Conservation (phyloP, 2,329 filamentous ascomycete species). For the Colletotrichum tropicale region DNA sequence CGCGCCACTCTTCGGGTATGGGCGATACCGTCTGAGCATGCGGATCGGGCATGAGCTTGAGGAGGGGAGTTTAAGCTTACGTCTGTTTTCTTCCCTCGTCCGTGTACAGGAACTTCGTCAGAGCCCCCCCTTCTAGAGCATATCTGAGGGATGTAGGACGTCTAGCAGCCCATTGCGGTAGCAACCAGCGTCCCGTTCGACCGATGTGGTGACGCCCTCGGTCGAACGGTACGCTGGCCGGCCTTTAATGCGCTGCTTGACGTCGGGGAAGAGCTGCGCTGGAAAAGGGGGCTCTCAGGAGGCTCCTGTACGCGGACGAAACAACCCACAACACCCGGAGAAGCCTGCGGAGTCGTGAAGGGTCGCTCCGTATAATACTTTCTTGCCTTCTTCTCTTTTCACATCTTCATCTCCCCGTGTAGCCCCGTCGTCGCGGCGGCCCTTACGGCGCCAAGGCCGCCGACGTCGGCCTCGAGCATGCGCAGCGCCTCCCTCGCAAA, state of each 20-base stretch:
- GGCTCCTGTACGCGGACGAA: not conserved
- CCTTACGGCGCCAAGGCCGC: constrained; percentile 15
- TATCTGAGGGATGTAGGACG: not conserved
- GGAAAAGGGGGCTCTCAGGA: not conserved
- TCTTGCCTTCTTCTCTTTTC: not conserved
- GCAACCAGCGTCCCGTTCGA: not conserved
- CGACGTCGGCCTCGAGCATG: constrained; percentile 35
- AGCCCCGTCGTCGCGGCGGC: not conserved
- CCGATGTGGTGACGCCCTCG: not conserved
- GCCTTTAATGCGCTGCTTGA: not conserved
- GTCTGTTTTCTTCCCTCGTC: not conserved
- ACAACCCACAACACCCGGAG: not conserved
- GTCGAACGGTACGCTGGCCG: not conserved
- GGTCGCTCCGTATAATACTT: not conserved
- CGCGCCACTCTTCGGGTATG: not conserved
- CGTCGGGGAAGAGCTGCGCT: not conserved
- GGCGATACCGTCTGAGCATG: not conserved
- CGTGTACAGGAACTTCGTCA: not conserved
- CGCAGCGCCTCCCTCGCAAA: constrained; percentile 44
- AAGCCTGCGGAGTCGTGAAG: not conserved
- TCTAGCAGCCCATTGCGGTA: not conserved
- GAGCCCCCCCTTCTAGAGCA: not conserved
- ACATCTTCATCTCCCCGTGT: constrained; percentile 16
- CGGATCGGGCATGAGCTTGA: not conserved
- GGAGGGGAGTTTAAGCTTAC: not conserved